Evolutionary conservation across 2,329 filamentous ascomycete species (phyloP).

Genomic region (Torrubiella hemipterigena): DNA sequence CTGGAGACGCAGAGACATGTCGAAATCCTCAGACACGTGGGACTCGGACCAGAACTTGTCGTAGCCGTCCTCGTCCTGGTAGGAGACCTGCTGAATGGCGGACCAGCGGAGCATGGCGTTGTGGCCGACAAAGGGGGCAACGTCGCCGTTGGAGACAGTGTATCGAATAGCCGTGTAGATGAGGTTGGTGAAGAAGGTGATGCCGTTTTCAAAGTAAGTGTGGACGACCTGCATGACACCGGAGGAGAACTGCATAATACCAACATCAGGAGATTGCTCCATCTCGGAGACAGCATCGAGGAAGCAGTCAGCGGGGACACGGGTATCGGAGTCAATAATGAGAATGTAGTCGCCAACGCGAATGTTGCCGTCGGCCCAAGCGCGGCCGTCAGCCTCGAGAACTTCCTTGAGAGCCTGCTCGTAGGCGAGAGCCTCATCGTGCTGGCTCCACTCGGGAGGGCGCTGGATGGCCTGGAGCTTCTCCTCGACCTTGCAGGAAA

Average conservation of each 20-base stretch:
- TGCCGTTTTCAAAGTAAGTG: conserved; percentile 60
- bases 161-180: conserved; percentile 69
- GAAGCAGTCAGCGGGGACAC: conserved; percentile 65
- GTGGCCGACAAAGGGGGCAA: conserved; percentile 71
- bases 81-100: conserved; percentile 62
- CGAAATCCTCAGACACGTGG: conserved; percentile 72
- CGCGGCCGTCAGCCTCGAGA: conserved; percentile 54
- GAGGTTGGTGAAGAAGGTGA: conserved; percentile 61
- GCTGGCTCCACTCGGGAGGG: conserved; percentile 50
- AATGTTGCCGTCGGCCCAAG: conserved; percentile 77
- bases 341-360: conserved; percentile 72
- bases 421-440: conserved; percentile 56
- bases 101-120: conserved; percentile 67
- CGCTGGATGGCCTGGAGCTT: conserved; percentile 48
- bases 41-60: conserved; percentile 76
- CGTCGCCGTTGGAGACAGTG: conserved; percentile 65
- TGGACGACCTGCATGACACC: conserved; percentile 70
- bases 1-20: conserved; percentile 69
- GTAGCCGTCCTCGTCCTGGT: conserved; percentile 56
- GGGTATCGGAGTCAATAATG: conserved; percentile 68
- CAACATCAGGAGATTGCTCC: conserved; percentile 68
- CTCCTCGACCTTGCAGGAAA: conserved; percentile 60
- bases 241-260: conserved; percentile 66
- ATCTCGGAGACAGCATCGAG: conserved; percentile 72
- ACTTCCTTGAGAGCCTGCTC: conserved; percentile 52